Base-by-base conservation (phyloP, 208 protist species). In the Trypanosoma boissoni region DNA sequence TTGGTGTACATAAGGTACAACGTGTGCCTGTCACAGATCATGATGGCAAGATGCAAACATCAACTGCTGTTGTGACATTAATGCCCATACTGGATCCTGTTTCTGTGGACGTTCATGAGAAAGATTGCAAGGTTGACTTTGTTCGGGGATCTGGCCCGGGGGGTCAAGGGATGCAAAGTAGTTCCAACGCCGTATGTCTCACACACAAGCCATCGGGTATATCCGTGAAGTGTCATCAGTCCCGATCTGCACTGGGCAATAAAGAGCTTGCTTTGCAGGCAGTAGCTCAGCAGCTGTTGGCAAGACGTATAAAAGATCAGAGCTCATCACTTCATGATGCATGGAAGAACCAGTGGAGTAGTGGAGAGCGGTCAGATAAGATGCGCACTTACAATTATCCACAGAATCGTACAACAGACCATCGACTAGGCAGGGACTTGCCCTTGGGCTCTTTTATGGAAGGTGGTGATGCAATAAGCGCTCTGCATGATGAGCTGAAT, bases 371-470 rank as follows among this genome's bases (percentile, higher is more conserved):
- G 18, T 91, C 84, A 0, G 90, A 96, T 53, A 92, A 90, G 62
- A 94, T 96, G 84, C 60, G 90, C 41, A 94, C 90, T 21, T 96
- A 94, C 78, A 96, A 96, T 53, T 91, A 80, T 56, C 90, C 84
- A 9, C 90, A 96, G 49, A 96, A 96, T 59, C 81, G 85, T 14
- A 76, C 94, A 18, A 93, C 87, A 3, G 90, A 96, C 49, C 90
- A 96, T 49, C 86, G 90, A 26, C 59, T 95, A 26, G 88, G 88
- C 2, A 90, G 86, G 49, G 88, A 95, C 50, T 95, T 80, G 55
- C 67, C 82, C 6, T 68, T 95, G 41, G 58, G 61, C 26, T 72
- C 70, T 1, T 95, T 95, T 57, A 89, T 95, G 80, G 83, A 92
- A 3, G 62, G 67, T 46, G 85, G 82, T 4, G 75, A 58, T 41